These are phyloP conservation scores for Lasiodiplodia hormozganensis DNA, from an alignment of 2,329 filamentous ascomycete genomes.

Conservation along the genomic window DNA sequence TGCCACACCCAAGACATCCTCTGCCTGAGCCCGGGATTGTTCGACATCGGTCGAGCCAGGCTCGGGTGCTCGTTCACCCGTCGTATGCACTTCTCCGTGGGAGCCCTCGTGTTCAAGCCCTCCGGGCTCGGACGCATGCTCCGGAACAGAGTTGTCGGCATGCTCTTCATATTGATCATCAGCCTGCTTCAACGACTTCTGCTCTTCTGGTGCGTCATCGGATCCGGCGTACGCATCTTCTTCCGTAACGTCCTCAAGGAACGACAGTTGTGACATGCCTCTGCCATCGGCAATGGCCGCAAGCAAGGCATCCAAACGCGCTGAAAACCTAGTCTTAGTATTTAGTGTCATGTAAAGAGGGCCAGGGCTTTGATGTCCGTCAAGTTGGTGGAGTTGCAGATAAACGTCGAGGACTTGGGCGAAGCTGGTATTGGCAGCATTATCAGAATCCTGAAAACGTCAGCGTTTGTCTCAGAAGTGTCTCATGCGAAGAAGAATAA, in stretches of 20 bases:
- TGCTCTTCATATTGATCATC: conserved; percentile 2
- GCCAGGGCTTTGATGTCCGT: conserved; percentile 59
- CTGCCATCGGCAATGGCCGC: conserved; percentile 63
- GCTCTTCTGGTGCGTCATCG: conserved; percentile 27
- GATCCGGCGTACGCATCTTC: conserved; percentile 8
- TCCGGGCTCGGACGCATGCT: neutral
- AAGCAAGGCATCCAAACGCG: conserved; percentile 60
- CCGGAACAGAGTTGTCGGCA: neutral
- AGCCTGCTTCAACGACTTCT: neutral
- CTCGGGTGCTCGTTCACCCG: neutral
- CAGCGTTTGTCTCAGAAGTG: conserved; percentile 36
- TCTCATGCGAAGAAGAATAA: conserved; percentile 14
- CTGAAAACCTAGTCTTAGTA: conserved; percentile 61
- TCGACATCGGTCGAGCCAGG: neutral
- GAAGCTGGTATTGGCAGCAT: conserved; percentile 53
- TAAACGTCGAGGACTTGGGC: conserved; percentile 66
- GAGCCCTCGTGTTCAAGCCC: neutral
- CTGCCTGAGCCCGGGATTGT: neutral
- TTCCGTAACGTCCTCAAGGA: conserved; percentile 39
- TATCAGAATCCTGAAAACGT: conserved; percentile 55
- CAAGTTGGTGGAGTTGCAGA: conserved; percentile 64
- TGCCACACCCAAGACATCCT: neutral
- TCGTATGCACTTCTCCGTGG: neutral
- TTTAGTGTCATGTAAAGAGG: conserved; percentile 66
- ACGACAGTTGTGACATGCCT: conserved; percentile 59